phyloP scores from a whole-genome alignment of 176 grass and related monocot species.

The Poa annua region DNA sequence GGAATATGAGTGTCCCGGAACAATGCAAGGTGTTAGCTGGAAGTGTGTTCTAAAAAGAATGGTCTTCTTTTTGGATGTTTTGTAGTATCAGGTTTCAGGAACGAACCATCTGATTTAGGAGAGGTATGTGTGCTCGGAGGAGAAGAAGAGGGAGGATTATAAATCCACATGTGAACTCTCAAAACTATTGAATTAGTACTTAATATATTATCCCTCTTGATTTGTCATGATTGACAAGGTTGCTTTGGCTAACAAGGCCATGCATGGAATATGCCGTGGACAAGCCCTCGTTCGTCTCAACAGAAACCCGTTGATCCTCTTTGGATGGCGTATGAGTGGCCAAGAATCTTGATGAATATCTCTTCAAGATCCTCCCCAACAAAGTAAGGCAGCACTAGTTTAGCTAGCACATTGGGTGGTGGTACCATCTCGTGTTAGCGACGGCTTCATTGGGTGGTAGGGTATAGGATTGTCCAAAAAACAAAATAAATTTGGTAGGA shows the following conservation, averaged over 20 bases:
- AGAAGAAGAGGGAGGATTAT: no score
- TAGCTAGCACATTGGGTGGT: background rate
- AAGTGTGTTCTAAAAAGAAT: no score
- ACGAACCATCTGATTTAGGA: no score
- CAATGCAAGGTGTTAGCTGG: background rate
- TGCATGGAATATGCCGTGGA: slow-evolving; percentile 14
- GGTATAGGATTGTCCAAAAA: slow-evolving; percentile 3
- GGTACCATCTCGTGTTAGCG: background rate
- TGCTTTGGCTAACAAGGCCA: background rate
- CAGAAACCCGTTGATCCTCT: background rate
- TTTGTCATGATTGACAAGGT: background rate
- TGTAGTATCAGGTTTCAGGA: no score
- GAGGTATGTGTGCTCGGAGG: no score
- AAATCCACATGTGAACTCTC: background rate
- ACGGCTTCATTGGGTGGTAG: background rate
- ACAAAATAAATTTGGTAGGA: background rate
- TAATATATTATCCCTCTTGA: background rate
- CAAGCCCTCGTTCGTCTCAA: background rate
- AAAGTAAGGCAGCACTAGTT: background rate
- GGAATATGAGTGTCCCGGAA: no score
- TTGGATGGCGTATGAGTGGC: background rate
- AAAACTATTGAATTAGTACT: background rate
- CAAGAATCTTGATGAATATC: background rate
- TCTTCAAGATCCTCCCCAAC: background rate
- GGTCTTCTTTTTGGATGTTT: no score